phyloP scores from a whole-genome alignment of 2,329 filamentous ascomycete genomes.

The Trichoderma polysporum region DNA sequence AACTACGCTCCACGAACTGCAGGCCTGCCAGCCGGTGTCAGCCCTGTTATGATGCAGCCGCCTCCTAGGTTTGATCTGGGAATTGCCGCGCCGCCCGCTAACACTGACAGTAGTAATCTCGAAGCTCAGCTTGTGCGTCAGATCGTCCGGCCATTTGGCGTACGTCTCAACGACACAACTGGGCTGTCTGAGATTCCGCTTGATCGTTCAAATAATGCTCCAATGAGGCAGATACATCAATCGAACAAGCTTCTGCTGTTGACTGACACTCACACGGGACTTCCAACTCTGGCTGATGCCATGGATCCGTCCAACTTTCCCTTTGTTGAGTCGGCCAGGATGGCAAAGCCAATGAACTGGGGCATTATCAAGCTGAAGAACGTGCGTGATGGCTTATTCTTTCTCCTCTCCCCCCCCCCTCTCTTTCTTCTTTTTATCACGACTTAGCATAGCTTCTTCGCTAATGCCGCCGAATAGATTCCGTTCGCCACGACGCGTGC shows the following conservation, averaged over 20 bases:
- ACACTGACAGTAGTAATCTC: background rate
- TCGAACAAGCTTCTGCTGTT: constrained; percentile 42
- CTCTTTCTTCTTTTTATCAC: background rate
- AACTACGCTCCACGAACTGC: constrained; percentile 42
- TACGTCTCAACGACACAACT: background rate
- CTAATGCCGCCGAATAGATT: constrained; percentile 42
- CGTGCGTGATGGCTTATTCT: constrained; percentile 37
- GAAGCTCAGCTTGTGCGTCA: constrained; percentile 5
- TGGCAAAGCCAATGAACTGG: constrained; percentile 32
- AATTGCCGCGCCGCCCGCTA: background rate
- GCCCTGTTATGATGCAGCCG: constrained; percentile 28
- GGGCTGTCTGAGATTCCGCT: background rate
- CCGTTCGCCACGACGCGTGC: constrained; percentile 53
- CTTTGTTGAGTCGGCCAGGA: constrained; percentile 43
- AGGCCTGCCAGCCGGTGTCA: constrained; percentile 24
- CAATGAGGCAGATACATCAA: constrained; percentile 25
- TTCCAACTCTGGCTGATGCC: constrained; percentile 38
- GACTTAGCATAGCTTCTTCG: background rate
- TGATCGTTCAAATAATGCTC: background rate
- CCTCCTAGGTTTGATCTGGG: constrained; percentile 41
- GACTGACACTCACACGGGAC: constrained; percentile 34
- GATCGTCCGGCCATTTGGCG: constrained; percentile 3
- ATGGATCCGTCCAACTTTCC: constrained; percentile 45
- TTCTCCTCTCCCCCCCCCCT: too few relatives aligned
- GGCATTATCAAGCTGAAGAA: constrained; percentile 53